Conservation (phyloP, 2,329 filamentous ascomycete species). For the Phialophora verrucosa region DNA sequence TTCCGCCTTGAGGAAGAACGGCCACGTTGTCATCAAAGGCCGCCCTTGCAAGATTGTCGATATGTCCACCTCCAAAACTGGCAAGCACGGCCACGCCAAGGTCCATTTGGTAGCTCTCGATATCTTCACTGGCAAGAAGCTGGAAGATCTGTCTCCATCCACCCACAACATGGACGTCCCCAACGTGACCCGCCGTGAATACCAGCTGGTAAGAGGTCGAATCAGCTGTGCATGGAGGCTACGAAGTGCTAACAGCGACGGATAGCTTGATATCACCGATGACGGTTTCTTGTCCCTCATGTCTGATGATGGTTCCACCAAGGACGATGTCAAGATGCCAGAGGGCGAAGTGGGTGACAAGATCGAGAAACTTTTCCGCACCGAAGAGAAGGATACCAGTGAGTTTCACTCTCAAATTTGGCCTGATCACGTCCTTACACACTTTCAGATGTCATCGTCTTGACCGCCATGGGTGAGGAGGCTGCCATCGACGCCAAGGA, state of each 20-base stretch:
- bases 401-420: conserved; percentile 53
- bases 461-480: conserved; percentile 97
- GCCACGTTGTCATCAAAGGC: conserved; percentile 95
- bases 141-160: conserved; percentile 97
- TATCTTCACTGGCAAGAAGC: conserved; percentile 99
- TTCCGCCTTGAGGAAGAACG: conserved; percentile 99
- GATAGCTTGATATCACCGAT: conserved; percentile 88
- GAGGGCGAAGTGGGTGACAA: conserved; percentile 87
- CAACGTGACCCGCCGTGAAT: conserved; percentile 87
- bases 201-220: conserved; percentile 81
- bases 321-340: conserved; percentile 94
- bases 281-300: conserved; percentile 96
- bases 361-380: conserved; percentile 78
- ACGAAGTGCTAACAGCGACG: conserved; percentile 4
- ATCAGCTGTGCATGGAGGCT: conserved; percentile 66
- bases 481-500: conserved; percentile 92
- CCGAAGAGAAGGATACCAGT: conserved; percentile 93
- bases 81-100: conserved; percentile 99
- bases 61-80: conserved; percentile 99
- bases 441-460: conserved; percentile 80
- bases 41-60: conserved; percentile 99
- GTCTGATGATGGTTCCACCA: conserved; percentile 80
- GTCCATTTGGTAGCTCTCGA: conserved; percentile 97
- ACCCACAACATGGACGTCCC: conserved; percentile 90
- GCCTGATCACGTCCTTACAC: conserved; percentile 19